A percentile compares a stretch with the other conserved stretches of the same genome.
phyloP scores from a whole-genome alignment of 345 rosid species.

The Microthlaspi erraticum region DNA sequence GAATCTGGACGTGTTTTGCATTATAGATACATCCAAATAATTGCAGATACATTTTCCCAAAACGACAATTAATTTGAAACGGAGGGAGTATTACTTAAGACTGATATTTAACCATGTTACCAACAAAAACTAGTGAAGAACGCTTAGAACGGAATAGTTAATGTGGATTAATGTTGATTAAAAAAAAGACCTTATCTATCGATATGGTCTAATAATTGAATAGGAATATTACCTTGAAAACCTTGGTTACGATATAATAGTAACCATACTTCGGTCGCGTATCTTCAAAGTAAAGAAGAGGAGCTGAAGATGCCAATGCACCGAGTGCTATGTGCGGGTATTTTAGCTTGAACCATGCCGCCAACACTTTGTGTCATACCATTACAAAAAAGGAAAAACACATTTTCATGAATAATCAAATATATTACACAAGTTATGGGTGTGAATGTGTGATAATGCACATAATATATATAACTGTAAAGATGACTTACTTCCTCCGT shows the following conservation, averaged over 20 bases:
- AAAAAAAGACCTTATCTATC: not conserved
- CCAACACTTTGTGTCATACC: conserved; percentile 53
- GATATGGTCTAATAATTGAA: not conserved
- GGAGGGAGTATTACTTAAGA: no score
- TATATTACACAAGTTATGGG: not conserved
- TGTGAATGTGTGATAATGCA: not conserved
- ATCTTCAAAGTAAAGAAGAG: conserved; percentile 59
- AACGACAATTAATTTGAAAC: no score
- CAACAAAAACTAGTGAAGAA: not conserved
- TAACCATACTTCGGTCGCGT: conserved; percentile 55
- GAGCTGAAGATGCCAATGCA: conserved; percentile 78
- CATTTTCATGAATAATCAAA: not conserved
- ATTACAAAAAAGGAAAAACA: not conserved
- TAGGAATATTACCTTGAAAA: conserved; percentile 47
- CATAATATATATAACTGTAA: not conserved
- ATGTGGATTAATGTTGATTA: not conserved
- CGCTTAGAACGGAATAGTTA: no score
- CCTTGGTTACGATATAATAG: conserved; percentile 54
- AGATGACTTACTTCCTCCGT: conserved; percentile 68
- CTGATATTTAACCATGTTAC: no score
- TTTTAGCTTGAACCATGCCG: conserved; percentile 73
- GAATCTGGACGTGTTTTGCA: no score
- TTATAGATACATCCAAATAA: no score
- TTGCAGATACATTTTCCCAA: no score
- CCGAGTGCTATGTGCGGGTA: conserved; percentile 69